phyloP scores from a whole-genome alignment of 1,284 basidiomycete genomes.

The Ustilago trichophora region DNA sequence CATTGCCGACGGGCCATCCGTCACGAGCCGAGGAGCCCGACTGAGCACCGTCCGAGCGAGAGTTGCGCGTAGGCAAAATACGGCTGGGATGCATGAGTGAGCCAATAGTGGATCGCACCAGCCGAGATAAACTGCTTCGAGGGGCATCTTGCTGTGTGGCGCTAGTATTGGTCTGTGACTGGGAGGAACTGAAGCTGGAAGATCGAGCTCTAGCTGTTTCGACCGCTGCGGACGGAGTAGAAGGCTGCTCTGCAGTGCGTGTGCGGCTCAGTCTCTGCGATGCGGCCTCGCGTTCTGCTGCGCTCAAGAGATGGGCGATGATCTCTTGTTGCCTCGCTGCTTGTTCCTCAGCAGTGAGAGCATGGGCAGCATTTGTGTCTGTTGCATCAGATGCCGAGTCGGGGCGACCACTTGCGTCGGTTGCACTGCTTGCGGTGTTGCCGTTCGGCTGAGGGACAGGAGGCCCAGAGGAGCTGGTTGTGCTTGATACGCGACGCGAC shows the following conservation, averaged over 20 bases:
- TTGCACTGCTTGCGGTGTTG: not conserved
- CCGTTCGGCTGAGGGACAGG: too few species aligned
- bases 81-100: constrained; percentile 29
- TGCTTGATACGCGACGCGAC: constrained; percentile 21
- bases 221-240: not conserved
- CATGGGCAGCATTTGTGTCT: not conserved
- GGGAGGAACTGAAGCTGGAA: constrained; percentile 2
- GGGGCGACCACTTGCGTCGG: not conserved
- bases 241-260: constrained; percentile 5
- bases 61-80: constrained; percentile 12
- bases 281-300: constrained; percentile 31
- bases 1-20: not conserved
- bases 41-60: constrained; percentile 2
- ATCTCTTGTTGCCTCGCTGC: constrained; percentile 33
- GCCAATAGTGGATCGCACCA: constrained; percentile 30
- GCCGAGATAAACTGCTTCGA: constrained; percentile 20
- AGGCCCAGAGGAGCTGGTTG: constrained; percentile 6
- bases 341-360: not conserved
- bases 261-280: constrained; percentile 12
- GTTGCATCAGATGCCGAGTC: not conserved
- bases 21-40: not conserved
- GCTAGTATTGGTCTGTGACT: not conserved
- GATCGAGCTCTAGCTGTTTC: constrained; percentile 3
- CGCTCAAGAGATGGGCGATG: constrained; percentile 26
- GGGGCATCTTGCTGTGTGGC: constrained; percentile 10